Conservation (phyloP, 768 basidiomycete genomes). For the Boletus patriciae region DNA sequence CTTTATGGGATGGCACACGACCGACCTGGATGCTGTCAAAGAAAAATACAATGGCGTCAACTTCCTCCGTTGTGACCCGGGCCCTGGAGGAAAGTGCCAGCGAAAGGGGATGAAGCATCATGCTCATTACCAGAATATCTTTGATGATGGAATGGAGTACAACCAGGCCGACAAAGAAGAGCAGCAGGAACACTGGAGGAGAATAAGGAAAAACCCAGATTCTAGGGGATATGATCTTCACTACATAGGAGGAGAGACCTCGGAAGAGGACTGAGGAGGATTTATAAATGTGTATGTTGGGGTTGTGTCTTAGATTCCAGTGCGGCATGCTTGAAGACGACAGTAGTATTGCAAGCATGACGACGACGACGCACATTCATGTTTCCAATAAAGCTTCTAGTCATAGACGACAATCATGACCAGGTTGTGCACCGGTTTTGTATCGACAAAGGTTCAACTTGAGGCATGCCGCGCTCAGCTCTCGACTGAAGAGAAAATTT, state of each 20-base stretch:
- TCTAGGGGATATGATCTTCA: too few species aligned
- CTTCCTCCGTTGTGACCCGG: neutral
- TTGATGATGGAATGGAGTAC: neutral
- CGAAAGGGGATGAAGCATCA: neutral
- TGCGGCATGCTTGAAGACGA: too few species aligned
- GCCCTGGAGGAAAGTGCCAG: neutral
- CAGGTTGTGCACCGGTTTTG: too few species aligned
- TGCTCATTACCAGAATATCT: neutral
- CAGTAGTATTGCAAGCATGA: too few species aligned
- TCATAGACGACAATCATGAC: too few species aligned
- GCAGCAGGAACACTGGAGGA: neutral
- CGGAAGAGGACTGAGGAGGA: neutral
- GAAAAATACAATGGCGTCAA: constrained; percentile 1
- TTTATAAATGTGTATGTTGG: too few species aligned
- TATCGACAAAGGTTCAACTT: too few species aligned
- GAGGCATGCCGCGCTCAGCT: constrained; percentile 27
- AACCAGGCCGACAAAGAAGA: neutral
- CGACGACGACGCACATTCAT: too few species aligned
- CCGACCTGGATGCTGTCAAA: neutral
- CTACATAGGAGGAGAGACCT: neutral
- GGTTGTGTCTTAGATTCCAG: too few species aligned
- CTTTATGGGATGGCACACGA: constrained; percentile 4
- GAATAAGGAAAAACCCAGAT: too few species aligned
- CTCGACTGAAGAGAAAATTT: constrained; percentile 32
- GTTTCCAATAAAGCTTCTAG: too few species aligned